Percentiles rank a stretch among this genome's conserved stretches.
Conservation (phyloP, 345 rosid genomes). For the Lumnitzera littorea region DNA sequence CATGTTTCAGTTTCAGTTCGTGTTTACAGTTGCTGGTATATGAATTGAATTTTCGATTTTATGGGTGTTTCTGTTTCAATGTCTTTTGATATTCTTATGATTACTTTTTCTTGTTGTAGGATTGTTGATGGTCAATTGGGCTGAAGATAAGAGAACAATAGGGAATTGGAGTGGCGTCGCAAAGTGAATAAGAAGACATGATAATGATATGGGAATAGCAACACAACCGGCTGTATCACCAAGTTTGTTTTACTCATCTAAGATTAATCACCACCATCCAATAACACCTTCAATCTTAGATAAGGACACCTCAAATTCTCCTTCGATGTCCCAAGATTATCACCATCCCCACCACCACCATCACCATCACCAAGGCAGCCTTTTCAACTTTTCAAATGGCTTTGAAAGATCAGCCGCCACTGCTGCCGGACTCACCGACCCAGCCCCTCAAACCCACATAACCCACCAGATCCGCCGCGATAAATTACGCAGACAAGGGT, state of each 20-base stretch:
- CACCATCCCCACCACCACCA: background rate
- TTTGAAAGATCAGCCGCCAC: conserved; percentile 38
- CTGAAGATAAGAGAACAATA: background rate
- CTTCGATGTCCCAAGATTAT: conserved; percentile 1
- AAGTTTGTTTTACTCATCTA: conserved; percentile 19
- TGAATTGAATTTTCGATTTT: too few species aligned
- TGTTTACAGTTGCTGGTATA: too few species aligned
- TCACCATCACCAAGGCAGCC: conserved; percentile 28
- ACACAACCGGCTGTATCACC: conserved; percentile 23
- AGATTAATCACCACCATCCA: conserved; percentile 14
- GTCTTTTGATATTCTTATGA: too few species aligned
- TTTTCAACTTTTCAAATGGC: conserved; percentile 70
- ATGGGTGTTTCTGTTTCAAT: too few species aligned
- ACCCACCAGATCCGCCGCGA: conserved; percentile 69
- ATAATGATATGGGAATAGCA: conserved; percentile 69
- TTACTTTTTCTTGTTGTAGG: too few species aligned
- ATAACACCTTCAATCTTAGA: conserved; percentile 1
- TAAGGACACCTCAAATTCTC: background rate
- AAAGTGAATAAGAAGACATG: conserved; percentile 23
- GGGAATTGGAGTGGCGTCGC: background rate
- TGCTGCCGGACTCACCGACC: conserved; percentile 14
- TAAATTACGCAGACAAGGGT: conserved; percentile 43
- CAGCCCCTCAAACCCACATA: conserved; percentile 39
- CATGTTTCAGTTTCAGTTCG: too few species aligned
- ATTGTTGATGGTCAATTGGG: too few species aligned